phyloP scores from a whole-genome alignment of 2,329 filamentous ascomycete genomes.

The Fusarium graminum region DNA sequence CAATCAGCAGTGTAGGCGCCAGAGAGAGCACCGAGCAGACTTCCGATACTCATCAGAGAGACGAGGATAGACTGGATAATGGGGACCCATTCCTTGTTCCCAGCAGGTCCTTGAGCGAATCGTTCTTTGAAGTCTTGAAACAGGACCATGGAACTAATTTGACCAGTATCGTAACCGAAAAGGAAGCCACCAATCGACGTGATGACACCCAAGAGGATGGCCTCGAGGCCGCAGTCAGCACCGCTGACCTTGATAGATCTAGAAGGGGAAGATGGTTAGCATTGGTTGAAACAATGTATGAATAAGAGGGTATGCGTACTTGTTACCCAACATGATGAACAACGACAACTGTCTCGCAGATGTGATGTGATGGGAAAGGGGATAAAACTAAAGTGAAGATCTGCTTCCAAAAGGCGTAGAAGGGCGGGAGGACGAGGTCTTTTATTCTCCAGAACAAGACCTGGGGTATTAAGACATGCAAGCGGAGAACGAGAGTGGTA shows the following conservation, averaged over 20 bases:
- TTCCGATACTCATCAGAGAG: constrained; percentile 68
- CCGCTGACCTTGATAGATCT: constrained; percentile 60
- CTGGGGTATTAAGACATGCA: constrained; percentile 21
- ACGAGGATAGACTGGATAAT: constrained; percentile 66
- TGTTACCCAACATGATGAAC: constrained; percentile 46
- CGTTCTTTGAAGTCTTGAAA: constrained; percentile 68
- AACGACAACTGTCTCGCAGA: constrained; percentile 27
- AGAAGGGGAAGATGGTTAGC: constrained; percentile 9
- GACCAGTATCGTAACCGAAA: constrained; percentile 74
- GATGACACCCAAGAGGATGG: constrained; percentile 61
- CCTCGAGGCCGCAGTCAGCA: constrained; percentile 57
- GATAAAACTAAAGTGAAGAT: constrained; percentile 20
- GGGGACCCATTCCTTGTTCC: constrained; percentile 56
- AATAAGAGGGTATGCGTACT: constrained; percentile 25
- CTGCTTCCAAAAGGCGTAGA: constrained; percentile 16
- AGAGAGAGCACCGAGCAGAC: constrained; percentile 65
- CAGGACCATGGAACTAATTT: constrained; percentile 66
- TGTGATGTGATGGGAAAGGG: constrained; percentile 16
- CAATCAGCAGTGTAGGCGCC: constrained; percentile 69
- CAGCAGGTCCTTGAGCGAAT: constrained; percentile 64
- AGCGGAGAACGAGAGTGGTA: constrained; percentile 29
- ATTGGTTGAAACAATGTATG: neutral
- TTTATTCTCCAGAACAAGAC: constrained; percentile 35
- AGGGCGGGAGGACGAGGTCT: constrained; percentile 36
- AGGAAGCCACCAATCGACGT: constrained; percentile 72